A percentile compares a stretch with the other conserved stretches of the same genome.
Evolutionary conservation across 768 basidiomycete species (phyloP).

Genomic region (Phanerochaete carnosa): DNA sequence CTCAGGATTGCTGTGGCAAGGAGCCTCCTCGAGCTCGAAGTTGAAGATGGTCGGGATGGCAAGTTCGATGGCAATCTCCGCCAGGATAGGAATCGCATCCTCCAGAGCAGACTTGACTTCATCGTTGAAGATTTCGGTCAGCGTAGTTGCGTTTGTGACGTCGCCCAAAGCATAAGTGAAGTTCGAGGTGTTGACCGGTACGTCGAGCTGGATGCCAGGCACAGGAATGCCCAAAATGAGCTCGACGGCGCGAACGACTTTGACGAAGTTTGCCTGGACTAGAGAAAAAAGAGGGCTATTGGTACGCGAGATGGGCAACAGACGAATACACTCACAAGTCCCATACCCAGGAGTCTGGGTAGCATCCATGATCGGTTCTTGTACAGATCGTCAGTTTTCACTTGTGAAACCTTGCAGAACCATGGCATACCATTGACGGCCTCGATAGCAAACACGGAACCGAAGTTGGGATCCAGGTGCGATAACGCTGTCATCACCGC

Average conservation of each 20-base stretch:
- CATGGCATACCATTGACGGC: conserved; percentile 50
- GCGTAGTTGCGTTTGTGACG: conserved; percentile 4
- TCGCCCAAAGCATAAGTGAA: conserved; percentile 32
- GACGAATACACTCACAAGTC: conserved; percentile 43
- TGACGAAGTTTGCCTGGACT: conserved; percentile 73
- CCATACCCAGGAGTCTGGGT: conserved; percentile 65
- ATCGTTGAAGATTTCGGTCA: conserved; percentile 20
- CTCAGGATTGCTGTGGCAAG: conserved; percentile 17
- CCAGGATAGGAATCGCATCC: conserved; percentile 36
- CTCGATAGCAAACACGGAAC: conserved; percentile 64
- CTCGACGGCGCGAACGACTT: conserved; percentile 65
- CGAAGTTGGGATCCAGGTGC: conserved; percentile 67
- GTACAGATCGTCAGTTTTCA: not conserved
- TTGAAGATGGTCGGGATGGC: conserved; percentile 22
- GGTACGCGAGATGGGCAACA: not conserved
- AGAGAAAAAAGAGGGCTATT: not conserved
- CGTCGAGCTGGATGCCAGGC: conserved; percentile 25
- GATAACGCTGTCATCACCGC: conserved; percentile 73
- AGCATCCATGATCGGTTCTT: conserved; percentile 75
- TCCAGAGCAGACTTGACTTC: conserved; percentile 31
- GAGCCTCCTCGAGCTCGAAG: conserved; percentile 16
- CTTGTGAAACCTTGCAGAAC: not conserved
- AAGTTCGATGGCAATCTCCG: conserved; percentile 21
- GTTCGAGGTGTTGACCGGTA: conserved; percentile 26
- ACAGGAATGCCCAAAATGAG: conserved; percentile 51